Percentiles rank a stretch among this genome's conserved stretches.
phyloP scores from a whole-genome alignment of 2,329 filamentous ascomycete species.

The Tolypocladium ovalisporum region DNA sequence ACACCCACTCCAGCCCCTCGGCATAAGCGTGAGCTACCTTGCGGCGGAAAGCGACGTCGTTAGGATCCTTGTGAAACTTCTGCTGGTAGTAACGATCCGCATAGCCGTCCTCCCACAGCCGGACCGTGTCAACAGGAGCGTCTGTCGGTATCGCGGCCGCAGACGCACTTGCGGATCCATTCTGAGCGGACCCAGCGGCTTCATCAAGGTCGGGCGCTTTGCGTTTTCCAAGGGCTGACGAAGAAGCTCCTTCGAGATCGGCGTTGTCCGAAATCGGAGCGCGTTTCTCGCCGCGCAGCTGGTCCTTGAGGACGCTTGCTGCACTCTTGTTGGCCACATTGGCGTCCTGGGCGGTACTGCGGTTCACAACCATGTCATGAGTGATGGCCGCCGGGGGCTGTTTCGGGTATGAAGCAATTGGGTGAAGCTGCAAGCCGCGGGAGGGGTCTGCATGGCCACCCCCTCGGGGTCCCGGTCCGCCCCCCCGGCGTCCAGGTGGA shows the following conservation, averaged over 20 bases:
- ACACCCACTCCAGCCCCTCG: conserved; percentile 88
- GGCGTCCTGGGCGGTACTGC: conserved; percentile 52
- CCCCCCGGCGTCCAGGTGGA: conserved; percentile 11
- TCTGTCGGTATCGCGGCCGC: conserved; percentile 43
- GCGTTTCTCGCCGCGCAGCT: conserved; percentile 44
- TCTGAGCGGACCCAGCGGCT: conserved; percentile 46
- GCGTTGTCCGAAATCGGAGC: background rate
- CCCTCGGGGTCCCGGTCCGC: conserved; percentile 7
- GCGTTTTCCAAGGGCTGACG: conserved; percentile 57
- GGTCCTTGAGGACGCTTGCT: conserved; percentile 75
- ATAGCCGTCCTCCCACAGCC: conserved; percentile 92
- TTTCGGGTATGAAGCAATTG: conserved; percentile 39
- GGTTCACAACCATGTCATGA: conserved; percentile 80
- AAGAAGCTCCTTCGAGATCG: conserved; percentile 22
- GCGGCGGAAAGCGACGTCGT: conserved; percentile 76
- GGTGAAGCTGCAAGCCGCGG: conserved; percentile 19
- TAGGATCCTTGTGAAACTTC: conserved; percentile 78
- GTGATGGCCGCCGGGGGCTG: conserved; percentile 52
- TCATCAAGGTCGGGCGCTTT: conserved; percentile 63
- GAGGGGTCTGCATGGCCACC: conserved; percentile 24
- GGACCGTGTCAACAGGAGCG: conserved; percentile 66
- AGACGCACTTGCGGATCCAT: conserved; percentile 30
- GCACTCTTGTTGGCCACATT: conserved; percentile 90
- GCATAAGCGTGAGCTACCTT: conserved; percentile 86
- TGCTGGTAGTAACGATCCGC: conserved; percentile 93